These are phyloP conservation scores for Pyropia haitanensis DNA, from an alignment of 23 red algal species.

Conservation along the genomic window DNA sequence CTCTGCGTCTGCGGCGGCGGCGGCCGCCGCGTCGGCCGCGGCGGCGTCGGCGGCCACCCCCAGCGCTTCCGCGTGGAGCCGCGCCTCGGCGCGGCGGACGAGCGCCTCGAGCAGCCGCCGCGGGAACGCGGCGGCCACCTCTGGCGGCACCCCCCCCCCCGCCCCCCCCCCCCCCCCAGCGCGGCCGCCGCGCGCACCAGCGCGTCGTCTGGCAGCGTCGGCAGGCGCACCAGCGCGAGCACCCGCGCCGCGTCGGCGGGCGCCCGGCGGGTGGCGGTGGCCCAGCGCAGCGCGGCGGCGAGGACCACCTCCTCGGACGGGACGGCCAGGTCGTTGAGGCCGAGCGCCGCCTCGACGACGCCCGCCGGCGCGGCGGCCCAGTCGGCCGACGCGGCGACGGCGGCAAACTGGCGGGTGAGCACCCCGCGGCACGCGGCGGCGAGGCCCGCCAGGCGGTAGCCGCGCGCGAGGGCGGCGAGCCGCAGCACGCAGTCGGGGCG, in stretches of 20 bases:
- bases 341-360: conserved; percentile 22
- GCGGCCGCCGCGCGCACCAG: conserved; percentile 32
- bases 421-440: conserved; percentile 22
- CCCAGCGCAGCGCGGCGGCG: conserved; percentile 32
- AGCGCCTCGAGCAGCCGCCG: conserved; percentile 46
- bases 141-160: too few species aligned
- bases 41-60: too few species aligned
- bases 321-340: conserved; percentile 37
- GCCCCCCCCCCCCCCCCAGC: conserved; percentile 9
- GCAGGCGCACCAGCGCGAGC: conserved; percentile 35
- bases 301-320: conserved; percentile 41
- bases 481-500: conserved; percentile 26
- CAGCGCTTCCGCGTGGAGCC: background rate
- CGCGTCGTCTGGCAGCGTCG: conserved; percentile 25
- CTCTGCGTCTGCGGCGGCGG: too few species aligned
- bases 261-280: conserved; percentile 6
- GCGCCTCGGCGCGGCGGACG: conserved; percentile 44
- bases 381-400: conserved; percentile 20
- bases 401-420: conserved; percentile 20
- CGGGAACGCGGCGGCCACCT: conserved; percentile 31
- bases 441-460: conserved; percentile 13
- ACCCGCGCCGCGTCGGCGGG: conserved; percentile 37
- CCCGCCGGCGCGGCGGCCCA: conserved; percentile 21
- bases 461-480: conserved; percentile 23
- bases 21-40: too few species aligned